These are phyloP conservation scores for Eucalyptus tenuipes DNA, from an alignment of 345 rosid species.

Conservation along the genomic window DNA sequence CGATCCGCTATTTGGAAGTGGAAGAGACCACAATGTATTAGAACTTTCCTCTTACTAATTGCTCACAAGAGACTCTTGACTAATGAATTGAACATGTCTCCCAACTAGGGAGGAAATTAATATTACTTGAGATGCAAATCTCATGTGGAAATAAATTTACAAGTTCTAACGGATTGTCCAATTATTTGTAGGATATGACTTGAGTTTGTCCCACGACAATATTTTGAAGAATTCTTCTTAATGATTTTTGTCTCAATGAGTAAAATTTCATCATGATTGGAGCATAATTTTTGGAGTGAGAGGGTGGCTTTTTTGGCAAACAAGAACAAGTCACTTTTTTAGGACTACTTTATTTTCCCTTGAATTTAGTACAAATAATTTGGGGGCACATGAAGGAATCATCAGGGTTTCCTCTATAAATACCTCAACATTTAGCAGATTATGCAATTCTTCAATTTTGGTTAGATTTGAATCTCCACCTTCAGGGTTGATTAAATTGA, in stretches of 20 bases:
- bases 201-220: fast-evolving
- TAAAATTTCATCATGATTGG: neutral
- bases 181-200: neutral
- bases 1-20: neutral
- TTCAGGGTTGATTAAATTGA: neutral
- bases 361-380: neutral
- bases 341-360: neutral
- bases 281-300: neutral
- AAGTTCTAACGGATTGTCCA: neutral
- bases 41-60: neutral
- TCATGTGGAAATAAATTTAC: neutral
- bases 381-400: neutral
- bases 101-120: neutral
- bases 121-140: neutral
- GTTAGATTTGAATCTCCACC: neutral
- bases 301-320: neutral
- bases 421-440: neutral
- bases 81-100: neutral
- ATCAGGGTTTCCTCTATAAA: neutral
- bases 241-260: neutral
- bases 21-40: neutral
- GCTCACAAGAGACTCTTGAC: neutral
- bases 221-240: neutral
- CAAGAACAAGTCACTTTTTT: too few species aligned
- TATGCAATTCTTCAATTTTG: neutral